Conservation (phyloP, 371 early-diverging fungal genomes). For the Rozella allomycis region DNA sequence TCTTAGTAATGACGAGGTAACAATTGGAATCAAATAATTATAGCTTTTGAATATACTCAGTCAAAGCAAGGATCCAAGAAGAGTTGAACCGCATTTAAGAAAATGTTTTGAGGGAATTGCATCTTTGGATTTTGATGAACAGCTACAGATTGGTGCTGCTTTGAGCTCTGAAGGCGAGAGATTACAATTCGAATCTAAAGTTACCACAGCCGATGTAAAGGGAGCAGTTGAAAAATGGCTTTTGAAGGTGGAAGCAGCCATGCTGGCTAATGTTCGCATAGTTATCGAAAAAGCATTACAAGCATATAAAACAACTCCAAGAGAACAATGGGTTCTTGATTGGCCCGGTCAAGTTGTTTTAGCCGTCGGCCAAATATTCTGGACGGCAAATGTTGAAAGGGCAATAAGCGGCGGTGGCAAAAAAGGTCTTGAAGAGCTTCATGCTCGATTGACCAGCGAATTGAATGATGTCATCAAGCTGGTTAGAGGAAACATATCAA, state of each 20-base stretch:
- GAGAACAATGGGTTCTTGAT: slow-evolving; percentile 28
- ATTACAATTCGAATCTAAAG: slow-evolving; percentile 12
- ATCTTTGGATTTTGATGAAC: slow-evolving; percentile 23
- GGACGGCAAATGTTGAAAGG: slow-evolving; percentile 24
- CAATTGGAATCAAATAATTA: too few relatives aligned
- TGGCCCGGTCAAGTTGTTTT: slow-evolving; percentile 35
- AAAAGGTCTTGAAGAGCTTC: slow-evolving; percentile 17
- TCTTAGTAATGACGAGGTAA: slow-evolving; percentile 38
- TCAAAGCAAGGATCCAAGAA: slow-evolving; percentile 30
- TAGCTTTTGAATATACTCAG: slow-evolving; percentile 31
- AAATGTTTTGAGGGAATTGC: slow-evolving; percentile 35
- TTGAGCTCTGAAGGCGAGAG: slow-evolving; percentile 24
- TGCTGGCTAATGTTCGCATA: slow-evolving; percentile 21
- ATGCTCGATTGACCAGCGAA: too few relatives aligned
- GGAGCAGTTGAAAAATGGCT: slow-evolving; percentile 32
- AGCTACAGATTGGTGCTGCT: slow-evolving; percentile 17
- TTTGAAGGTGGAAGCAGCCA: slow-evolving; percentile 16
- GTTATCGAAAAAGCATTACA: slow-evolving; percentile 15
- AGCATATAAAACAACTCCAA: slow-evolving; percentile 16
- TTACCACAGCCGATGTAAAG: slow-evolving; percentile 22
- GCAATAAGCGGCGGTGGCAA: slow-evolving; percentile 18
- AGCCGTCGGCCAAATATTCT: slow-evolving; percentile 23
- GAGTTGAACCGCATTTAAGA: slow-evolving; percentile 34
- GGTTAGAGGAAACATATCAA: slow-evolving; percentile 25
- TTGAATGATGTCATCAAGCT: slow-evolving; percentile 17